Evolutionary conservation across 1,284 basidiomycete genomes (phyloP), one percentile per base, ranked within the genome.

Genomic region (Xanthoconium separans): DNA sequence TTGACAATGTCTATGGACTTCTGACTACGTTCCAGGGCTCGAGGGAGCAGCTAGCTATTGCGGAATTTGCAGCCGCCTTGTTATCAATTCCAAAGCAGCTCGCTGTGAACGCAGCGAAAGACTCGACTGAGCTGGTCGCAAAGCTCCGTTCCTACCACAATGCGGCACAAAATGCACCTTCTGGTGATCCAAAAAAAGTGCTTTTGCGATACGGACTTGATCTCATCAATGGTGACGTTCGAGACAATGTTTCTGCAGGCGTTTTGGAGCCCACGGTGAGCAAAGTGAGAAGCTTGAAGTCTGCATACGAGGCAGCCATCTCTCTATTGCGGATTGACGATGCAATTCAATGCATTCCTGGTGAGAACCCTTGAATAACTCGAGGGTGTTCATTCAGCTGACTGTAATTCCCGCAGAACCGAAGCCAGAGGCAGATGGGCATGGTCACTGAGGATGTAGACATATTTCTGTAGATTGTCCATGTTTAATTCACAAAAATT

Each of bases 131-230:
- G 54, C 84, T 99, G 27, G 95, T 99, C 41, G 95, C 97, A 50
- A 98, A 98, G 75, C 80, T 99, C 52, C 87, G 97, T 44, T 91
- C 96, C 10, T 99, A 96, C 77, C 95, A 99, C 78, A 95, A 97
- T 64, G 91, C 94, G 31, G 96, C 96, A 4, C 97, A 98, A 75
- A 93, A 89, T 62, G 93, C 93, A 5, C 87, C 92, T 1, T 80
- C 79, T 1, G 90, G 89, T 36, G 97, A 99, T 73, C 92, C 95
- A n/a, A 97, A 97, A 77, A 94, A 97, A 73, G 84, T 77, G n/a
- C 79, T 98, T 45, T 78, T 97, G 70, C 91, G 93, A 62, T 99
- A 98, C 70, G 97, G 97, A 5, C 82, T 99, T 58, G 97, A 99
- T 74, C 77, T 99, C 54, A 77, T 98, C 68, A 91, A 94, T 66